Percentiles rank a stretch among this genome's conserved stretches.
Conservation (phyloP, 139 green algal genomes). For the Marvania coccoides region DNA sequence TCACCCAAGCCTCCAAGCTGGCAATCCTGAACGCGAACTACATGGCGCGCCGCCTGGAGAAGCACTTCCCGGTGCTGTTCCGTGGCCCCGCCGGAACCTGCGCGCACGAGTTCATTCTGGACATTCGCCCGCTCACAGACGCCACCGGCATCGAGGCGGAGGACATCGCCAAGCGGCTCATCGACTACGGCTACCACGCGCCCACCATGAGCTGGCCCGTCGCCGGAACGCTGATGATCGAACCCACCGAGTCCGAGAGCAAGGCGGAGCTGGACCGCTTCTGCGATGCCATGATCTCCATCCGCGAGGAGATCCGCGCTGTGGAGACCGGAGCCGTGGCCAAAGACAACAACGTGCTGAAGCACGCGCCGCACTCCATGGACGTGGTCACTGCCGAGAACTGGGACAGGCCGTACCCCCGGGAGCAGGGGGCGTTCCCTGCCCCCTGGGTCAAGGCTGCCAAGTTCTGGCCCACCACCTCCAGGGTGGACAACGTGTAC, state of each 20-base stretch:
- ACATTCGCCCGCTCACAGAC: conserved; percentile 83
- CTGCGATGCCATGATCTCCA: conserved; percentile 93
- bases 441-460: conserved; percentile 74
- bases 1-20: conserved; percentile 73
- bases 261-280: conserved; percentile 92
- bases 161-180: conserved; percentile 98
- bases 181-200: conserved; percentile 98
- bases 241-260: conserved; percentile 92
- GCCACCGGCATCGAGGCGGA: conserved; percentile 75
- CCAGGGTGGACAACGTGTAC: conserved; percentile 96
- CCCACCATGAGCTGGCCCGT: conserved; percentile 99
- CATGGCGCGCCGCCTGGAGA: conserved; percentile 88
- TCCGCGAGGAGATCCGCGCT: conserved; percentile 72
- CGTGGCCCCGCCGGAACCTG: conserved; percentile 83
- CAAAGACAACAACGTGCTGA: conserved; percentile 87
- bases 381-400: conserved; percentile 64
- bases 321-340: conserved; percentile 65
- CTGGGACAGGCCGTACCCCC: conserved; percentile 88
- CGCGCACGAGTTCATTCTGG: conserved; percentile 99
- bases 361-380: conserved; percentile 86
- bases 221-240: conserved; percentile 95
- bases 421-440: conserved; percentile 89
- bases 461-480: conserved; percentile 98
- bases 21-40: conserved; percentile 98
- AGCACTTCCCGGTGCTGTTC: conserved; percentile 83